Base-by-base conservation (phyloP, 768 basidiomycete species). In the Pisolithus marmoratus region DNA sequence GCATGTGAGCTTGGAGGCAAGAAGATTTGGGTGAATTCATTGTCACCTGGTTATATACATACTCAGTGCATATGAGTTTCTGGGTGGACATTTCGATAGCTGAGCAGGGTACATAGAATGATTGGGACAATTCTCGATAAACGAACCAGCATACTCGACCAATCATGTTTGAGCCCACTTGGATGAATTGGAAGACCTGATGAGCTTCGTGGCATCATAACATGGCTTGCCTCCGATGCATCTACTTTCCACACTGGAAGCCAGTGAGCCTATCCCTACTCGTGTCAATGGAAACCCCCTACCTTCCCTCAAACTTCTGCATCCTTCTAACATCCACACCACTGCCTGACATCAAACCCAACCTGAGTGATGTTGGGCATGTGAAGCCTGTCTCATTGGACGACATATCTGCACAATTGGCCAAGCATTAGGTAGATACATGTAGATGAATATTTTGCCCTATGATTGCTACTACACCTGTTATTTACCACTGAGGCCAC, bases 161-260 rank as follows among this genome's bases (percentile, higher is more conserved):
- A 82, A 57, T 83, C 84, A 22, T 67, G 66, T 43, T 50, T 80
- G 66, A 88, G 87, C 59, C 88, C 87, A 1, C 68, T 88, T 58
- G 83, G 82, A 1, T 76, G 88, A 6, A 74, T 90, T 27, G 87
- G 87, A 5, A 70, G 83, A 9, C 77, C 83, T 0, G 85, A 89
- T 58, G 87, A 90, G 65, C 59, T 89, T 60, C 74, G 87, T 1
- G 87, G 88, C 1, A 85, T 87, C 0, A 71, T 80, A 43, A 69
- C 78, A 0, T 90, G 87, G 87, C 69, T 90, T 9, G 82, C 86
- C 23, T 82, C 80, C 55, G 85, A 88, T 53, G 86, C 87, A 43
- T 85, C 84, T 3, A 85, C 78, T 27, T 90, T 84, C 63, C 87
- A 85, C 60, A 90, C 88, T 0, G 86, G 87, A 1, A 87, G 86